A percentile compares a stretch with the other conserved stretches of the same genome.
Evolutionary conservation across 495 filamentous ascomycete species (phyloP).

Genomic region (Hypoxylon lienhwacheense): DNA sequence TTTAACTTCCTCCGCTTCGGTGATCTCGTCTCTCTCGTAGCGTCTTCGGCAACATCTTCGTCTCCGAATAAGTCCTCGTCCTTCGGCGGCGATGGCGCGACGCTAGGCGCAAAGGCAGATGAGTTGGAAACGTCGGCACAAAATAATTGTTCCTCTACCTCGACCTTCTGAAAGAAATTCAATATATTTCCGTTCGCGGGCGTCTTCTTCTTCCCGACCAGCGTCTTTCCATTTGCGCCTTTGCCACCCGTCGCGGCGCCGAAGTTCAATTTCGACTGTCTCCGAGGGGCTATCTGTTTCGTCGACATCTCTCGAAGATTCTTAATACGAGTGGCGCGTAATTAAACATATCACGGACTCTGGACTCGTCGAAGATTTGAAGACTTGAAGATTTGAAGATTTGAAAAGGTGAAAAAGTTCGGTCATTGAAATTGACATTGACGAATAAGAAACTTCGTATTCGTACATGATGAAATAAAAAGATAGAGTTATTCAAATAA

Average conservation of each 20-base stretch:
- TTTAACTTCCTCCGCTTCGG: slow-evolving; percentile 38
- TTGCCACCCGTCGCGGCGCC: slow-evolving; percentile 15
- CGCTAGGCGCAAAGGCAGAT: neutral
- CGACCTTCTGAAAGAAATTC: slow-evolving; percentile 44
- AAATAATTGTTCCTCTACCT: slow-evolving; percentile 40
- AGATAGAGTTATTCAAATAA: neutral
- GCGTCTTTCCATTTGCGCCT: slow-evolving; percentile 21
- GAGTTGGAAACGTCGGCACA: slow-evolving; percentile 18
- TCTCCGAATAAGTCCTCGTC: slow-evolving; percentile 32
- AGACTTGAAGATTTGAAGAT: too few species aligned
- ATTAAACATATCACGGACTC: slow-evolving; percentile 4
- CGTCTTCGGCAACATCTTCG: slow-evolving; percentile 17
- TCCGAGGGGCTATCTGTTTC: slow-evolving; percentile 31
- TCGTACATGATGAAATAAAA: too few species aligned
- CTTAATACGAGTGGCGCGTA: neutral
- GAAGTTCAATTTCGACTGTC: slow-evolving; percentile 35
- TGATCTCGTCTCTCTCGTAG: slow-evolving; percentile 20
- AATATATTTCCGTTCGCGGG: slow-evolving; percentile 68
- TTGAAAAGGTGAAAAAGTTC: neutral
- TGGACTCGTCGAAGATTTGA: neutral
- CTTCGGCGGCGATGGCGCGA: slow-evolving; percentile 9
- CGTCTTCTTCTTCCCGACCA: slow-evolving; percentile 32
- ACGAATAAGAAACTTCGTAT: too few species aligned
- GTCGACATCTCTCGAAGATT: slow-evolving; percentile 13
- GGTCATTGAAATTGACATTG: neutral